Percentiles rank a stretch among this genome's conserved stretches.
Evolutionary conservation across 169 alveolate species (phyloP).

Genomic region (Haemoproteus tartakovskyi): DNA sequence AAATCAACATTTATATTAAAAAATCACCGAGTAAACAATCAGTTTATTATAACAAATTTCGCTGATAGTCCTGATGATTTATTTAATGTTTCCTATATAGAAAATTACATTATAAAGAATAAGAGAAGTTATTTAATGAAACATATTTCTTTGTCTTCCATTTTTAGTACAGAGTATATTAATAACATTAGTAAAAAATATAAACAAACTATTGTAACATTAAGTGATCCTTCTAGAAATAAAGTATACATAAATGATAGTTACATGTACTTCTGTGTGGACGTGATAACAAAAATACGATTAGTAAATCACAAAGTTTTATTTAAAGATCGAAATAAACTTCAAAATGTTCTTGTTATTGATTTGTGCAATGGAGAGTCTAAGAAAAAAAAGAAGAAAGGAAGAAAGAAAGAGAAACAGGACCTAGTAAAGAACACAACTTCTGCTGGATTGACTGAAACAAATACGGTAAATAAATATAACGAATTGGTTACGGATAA

Average conservation of each 20-base stretch:
- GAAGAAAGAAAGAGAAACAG: background rate
- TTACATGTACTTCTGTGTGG: constrained; percentile 7
- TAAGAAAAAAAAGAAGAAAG: background rate
- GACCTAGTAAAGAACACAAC: background rate
- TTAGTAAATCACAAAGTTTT: constrained; percentile 31
- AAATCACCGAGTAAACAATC: constrained; percentile 36
- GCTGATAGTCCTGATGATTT: constrained; percentile 25
- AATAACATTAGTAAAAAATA: constrained; percentile 11
- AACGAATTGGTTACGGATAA: no score
- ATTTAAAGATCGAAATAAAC: constrained; percentile 6
- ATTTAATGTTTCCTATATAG: constrained; percentile 15
- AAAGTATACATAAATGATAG: constrained; percentile 28
- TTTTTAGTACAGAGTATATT: constrained; percentile 19
- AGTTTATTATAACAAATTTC: constrained; percentile 38
- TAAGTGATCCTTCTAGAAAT: constrained; percentile 24
- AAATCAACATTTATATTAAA: no score
- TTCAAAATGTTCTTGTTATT: constrained; percentile 1
- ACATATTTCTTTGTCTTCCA: constrained; percentile 30
- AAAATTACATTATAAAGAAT: constrained; percentile 5
- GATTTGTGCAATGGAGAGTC: background rate
- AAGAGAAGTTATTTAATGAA: constrained; percentile 7
- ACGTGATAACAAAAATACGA: constrained; percentile 33
- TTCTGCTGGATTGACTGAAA: background rate
- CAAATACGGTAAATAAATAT: no score
- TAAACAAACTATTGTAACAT: constrained; percentile 17